A percentile compares a stretch with the other conserved stretches of the same genome.
phyloP scores from a whole-genome alignment of 2,329 filamentous ascomycete genomes.

The Raffaelea ambrosiae region DNA sequence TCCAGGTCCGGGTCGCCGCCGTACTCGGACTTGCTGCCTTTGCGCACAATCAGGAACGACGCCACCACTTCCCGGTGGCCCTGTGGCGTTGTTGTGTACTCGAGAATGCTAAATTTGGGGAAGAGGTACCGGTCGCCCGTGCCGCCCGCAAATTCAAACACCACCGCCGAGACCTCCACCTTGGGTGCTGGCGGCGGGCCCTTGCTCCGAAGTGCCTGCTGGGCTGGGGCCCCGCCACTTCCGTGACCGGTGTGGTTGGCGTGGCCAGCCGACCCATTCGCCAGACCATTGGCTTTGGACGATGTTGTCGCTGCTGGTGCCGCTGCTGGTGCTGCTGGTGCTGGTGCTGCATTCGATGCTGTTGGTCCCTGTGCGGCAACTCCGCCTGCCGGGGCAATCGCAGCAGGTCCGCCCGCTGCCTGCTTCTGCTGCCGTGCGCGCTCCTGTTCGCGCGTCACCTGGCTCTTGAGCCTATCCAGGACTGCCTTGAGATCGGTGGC shows the following conservation, averaged over 20 bases:
- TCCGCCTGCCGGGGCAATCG: neutral
- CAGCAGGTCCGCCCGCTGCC: constrained; percentile 10
- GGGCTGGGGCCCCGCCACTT: constrained; percentile 18
- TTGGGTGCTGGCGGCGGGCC: constrained; percentile 45
- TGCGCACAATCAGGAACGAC: constrained; percentile 70
- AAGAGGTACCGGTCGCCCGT: constrained; percentile 70
- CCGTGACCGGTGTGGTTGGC: neutral
- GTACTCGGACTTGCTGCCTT: constrained; percentile 58
- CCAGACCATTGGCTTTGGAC: neutral
- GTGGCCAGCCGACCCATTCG: neutral
- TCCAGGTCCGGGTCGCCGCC: constrained; percentile 55
- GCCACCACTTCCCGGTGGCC: constrained; percentile 50
- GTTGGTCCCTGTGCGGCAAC: neutral
- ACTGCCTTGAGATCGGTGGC: constrained; percentile 44
- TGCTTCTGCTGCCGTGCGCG: constrained; percentile 10
- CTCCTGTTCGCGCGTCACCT: constrained; percentile 20
- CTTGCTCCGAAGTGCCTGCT: constrained; percentile 52
- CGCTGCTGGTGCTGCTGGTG: constrained; percentile 5
- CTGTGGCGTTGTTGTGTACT: constrained; percentile 45
- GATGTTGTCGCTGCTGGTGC: constrained; percentile 7
- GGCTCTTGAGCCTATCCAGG: constrained; percentile 38
- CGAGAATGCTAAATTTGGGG: constrained; percentile 68
- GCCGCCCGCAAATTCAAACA: constrained; percentile 59
- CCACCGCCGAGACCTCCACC: constrained; percentile 56
- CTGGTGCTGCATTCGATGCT: neutral